A percentile compares a stretch with the other conserved stretches of the same genome.
These are phyloP conservation scores for Smittium culicis DNA, from an alignment of 371 early-diverging fungal species.

Conservation along the genomic window DNA sequence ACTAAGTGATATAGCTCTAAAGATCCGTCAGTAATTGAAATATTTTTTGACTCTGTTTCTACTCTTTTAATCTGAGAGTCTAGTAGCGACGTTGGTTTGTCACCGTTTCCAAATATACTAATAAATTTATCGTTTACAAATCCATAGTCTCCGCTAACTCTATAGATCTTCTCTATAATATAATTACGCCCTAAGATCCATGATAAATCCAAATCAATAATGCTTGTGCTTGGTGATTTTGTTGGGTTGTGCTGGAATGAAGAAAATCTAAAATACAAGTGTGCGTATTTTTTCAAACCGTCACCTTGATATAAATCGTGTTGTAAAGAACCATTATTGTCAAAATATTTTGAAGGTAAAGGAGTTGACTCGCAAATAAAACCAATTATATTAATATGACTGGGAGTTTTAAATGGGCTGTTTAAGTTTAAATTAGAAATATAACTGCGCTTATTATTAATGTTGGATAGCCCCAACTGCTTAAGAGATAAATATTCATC, in stretches of 20 bases:
- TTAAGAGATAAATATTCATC: too few species aligned
- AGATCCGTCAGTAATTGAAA: neutral
- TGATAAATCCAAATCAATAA: neutral
- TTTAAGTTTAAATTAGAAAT: neutral
- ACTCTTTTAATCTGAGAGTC: neutral
- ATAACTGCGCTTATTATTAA: neutral
- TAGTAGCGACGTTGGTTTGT: neutral
- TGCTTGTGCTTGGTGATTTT: neutral
- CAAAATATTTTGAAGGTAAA: neutral
- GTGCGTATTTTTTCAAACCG: neutral
- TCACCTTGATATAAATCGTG: too few species aligned
- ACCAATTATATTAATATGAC: neutral
- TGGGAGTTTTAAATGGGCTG: neutral
- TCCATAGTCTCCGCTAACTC: neutral
- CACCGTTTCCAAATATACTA: neutral
- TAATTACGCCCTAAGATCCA: neutral
- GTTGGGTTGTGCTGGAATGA: neutral
- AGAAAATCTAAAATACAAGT: slow-evolving; percentile 2
- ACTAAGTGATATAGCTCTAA: slow-evolving; percentile 2
- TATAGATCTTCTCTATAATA: neutral
- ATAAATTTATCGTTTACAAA: neutral
- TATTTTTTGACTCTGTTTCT: neutral
- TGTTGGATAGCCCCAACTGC: neutral
- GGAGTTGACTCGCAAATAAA: neutral
- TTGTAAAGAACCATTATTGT: too few species aligned